Percentiles rank a stretch among this genome's conserved stretches.
Conservation (phyloP, 768 basidiomycete genomes). For the Xanthoconium stramineum region DNA sequence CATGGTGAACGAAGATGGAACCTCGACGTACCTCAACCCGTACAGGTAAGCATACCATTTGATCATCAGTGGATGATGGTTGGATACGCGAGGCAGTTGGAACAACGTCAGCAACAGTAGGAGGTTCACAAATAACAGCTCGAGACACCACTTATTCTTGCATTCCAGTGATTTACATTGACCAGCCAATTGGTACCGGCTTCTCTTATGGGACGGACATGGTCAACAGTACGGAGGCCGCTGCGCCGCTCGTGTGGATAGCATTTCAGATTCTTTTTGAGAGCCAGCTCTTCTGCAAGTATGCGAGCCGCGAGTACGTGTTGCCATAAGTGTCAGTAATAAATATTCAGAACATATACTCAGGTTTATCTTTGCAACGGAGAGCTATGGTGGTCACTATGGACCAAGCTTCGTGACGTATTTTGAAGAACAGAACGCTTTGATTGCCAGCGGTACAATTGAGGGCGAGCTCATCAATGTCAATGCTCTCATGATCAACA, state of each 20-base stretch:
- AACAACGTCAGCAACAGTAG: conserved; percentile 64
- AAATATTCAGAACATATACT: conserved; percentile 15
- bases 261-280: conserved; percentile 65
- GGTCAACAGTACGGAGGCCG: conserved; percentile 50
- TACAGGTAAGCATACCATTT: conserved; percentile 42
- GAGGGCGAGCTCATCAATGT: conserved; percentile 51
- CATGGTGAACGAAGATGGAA: conserved; percentile 50
- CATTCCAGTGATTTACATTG: conserved; percentile 62
- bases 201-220: conserved; percentile 58
- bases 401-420: conserved; percentile 62
- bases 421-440: conserved; percentile 59
- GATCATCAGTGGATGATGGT: background rate
- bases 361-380: conserved; percentile 63
- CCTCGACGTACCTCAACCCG: conserved; percentile 54
- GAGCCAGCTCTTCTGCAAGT: conserved; percentile 50
- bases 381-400: conserved; percentile 69
- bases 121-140: conserved; percentile 14
- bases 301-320: conserved; percentile 51
- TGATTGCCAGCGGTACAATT: conserved; percentile 43
- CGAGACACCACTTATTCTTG: background rate
- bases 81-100: conserved; percentile 44
- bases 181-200: conserved; percentile 65
- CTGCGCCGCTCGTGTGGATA: conserved; percentile 58
- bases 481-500: conserved; percentile 64
- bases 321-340: background rate